A percentile compares a stretch with the other conserved stretches of the same genome.
phyloP scores from a whole-genome alignment of 768 basidiomycete genomes.

The Trametes gibbosa region DNA sequence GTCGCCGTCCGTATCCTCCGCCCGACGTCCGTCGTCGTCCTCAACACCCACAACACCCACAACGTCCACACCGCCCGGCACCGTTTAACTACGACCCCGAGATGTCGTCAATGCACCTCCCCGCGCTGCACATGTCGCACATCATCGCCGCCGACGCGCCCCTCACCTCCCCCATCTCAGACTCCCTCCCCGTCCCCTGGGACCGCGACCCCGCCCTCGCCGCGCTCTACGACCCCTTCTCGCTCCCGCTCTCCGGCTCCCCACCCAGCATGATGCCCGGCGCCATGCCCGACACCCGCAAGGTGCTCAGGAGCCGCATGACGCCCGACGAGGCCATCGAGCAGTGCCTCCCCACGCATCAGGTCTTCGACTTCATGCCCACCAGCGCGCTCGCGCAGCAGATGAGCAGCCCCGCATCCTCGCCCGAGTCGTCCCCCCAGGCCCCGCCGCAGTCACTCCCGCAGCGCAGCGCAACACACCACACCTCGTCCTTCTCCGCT shows the following conservation, averaged over 20 bases:
- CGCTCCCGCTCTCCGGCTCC: conserved; percentile 40
- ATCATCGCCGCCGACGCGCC: conserved; percentile 57
- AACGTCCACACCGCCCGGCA: neutral
- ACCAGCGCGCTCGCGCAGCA: conserved; percentile 30
- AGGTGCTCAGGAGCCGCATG: conserved; percentile 51
- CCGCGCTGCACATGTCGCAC: conserved; percentile 47
- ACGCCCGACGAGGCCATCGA: conserved; percentile 47
- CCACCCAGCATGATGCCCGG: conserved; percentile 31
- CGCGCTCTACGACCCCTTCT: conserved; percentile 44
- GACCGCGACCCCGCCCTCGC: conserved; percentile 44
- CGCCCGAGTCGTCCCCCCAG: conserved; percentile 24
- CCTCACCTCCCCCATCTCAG: conserved; percentile 50
- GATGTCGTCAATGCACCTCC: conserved; percentile 24
- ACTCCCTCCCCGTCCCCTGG: conserved; percentile 45
- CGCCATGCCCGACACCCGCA: conserved; percentile 45
- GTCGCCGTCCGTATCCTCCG: conserved; percentile 11
- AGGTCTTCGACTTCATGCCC: conserved; percentile 65
- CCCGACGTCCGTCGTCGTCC: conserved; percentile 1
- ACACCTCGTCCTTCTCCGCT: conserved; percentile 26
- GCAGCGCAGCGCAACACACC: conserved; percentile 27
- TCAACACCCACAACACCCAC: neutral
- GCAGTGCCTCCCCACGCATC: conserved; percentile 64
- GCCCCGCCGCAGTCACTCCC: conserved; percentile 33
- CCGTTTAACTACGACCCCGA: neutral
- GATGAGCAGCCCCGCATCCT: conserved; percentile 29